A percentile compares a stretch with the other conserved stretches of the same genome.
Conservation (phyloP, 768 basidiomycete genomes). For the Dentipellis fragilis region DNA sequence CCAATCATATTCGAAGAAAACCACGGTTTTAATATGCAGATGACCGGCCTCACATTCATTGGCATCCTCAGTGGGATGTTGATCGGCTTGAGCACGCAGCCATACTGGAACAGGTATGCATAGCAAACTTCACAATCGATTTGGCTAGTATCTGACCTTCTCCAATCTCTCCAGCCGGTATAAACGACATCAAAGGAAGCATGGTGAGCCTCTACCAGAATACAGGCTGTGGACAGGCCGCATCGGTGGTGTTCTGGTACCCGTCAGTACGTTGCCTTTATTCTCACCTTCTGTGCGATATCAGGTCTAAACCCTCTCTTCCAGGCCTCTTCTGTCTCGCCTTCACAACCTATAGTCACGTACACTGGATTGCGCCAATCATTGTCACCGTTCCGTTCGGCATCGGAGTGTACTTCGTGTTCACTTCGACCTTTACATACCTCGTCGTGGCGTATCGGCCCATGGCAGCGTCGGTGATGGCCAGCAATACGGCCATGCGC, state of each 20-base stretch:
- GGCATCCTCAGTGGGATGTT: slow-evolving; percentile 43
- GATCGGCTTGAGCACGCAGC: slow-evolving; percentile 26
- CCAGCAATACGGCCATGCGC: slow-evolving; percentile 47
- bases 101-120: slow-evolving; percentile 33
- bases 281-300: not conserved
- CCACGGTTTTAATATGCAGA: slow-evolving; percentile 45
- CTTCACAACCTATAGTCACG: slow-evolving; percentile 37
- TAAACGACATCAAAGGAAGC: slow-evolving; percentile 24
- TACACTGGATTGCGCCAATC: slow-evolving; percentile 40
- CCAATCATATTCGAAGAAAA: slow-evolving; percentile 38
- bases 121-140: no score
- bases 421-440: slow-evolving; percentile 58
- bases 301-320: not conserved
- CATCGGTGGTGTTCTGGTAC: slow-evolving; percentile 56
- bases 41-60: slow-evolving; percentile 37
- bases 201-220: slow-evolving; percentile 52
- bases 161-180: slow-evolving; percentile 23
- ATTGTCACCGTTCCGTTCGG: slow-evolving; percentile 38
- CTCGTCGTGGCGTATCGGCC: slow-evolving; percentile 42
- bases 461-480: slow-evolving; percentile 50
- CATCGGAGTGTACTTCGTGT: slow-evolving; percentile 51
- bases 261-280: slow-evolving; percentile 34
- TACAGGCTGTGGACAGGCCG: slow-evolving; percentile 55
- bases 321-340: slow-evolving; percentile 43
- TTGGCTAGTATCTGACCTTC: not conserved